Conservation (phyloP, 768 basidiomycete species). For the Harrya chromipes region DNA sequence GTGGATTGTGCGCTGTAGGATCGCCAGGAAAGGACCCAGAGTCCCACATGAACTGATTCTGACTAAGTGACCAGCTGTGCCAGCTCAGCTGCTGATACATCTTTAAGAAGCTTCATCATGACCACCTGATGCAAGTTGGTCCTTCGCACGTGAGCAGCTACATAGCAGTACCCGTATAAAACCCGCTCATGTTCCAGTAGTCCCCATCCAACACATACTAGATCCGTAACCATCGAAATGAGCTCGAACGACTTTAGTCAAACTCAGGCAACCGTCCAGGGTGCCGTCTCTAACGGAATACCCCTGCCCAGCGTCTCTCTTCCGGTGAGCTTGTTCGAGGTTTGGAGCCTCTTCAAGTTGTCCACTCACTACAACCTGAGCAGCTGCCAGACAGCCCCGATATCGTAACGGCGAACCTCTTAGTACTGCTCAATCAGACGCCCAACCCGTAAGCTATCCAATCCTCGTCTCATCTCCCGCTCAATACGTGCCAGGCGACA, state of each 20-base stretch:
- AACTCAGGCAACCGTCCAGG: constrained; percentile 7
- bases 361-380: constrained; percentile 2
- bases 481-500: constrained; percentile 31
- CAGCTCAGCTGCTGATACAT: too few species aligned
- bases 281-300: constrained; percentile 41
- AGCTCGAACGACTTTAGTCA: constrained; percentile 14
- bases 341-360: too few species aligned
- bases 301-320: constrained; percentile 36
- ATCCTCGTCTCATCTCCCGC: not conserved
- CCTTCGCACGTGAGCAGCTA: too few species aligned
- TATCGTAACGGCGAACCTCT: constrained; percentile 46
- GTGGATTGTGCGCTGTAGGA: too few species aligned
- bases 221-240: not conserved
- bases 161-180: too few species aligned
- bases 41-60: too few species aligned
- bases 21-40: too few species aligned
- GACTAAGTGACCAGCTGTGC: too few species aligned
- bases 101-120: too few species aligned
- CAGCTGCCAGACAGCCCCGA: constrained; percentile 50
- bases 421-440: constrained; percentile 37
- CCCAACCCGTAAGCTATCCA: constrained; percentile 37
- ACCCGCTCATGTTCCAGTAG: too few species aligned
- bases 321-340: constrained; percentile 32
- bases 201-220: too few species aligned
- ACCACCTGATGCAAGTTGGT: too few species aligned